Base-by-base conservation (phyloP, 805 yeast species). In the Starmera pachycereana region DNA sequence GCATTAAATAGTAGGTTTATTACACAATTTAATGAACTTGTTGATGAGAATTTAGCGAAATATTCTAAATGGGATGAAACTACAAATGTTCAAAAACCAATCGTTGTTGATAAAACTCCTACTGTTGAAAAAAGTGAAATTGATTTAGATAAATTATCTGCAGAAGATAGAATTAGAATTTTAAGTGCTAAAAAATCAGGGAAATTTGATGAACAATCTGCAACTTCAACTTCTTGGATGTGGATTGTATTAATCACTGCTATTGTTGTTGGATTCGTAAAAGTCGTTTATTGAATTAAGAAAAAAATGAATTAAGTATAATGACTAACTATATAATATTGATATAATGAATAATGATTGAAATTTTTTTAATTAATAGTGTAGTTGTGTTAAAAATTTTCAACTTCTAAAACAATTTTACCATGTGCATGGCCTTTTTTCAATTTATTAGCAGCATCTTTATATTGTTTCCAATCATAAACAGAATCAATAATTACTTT, bases 1-100 rank as follows among this genome's bases (percentile, higher is more conserved):
- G 63, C 68, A 7, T 58, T 57, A 18, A 66, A 72, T 30, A 81
- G 81, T 61, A 62, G 76, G 40, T 90, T 90, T 54, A 54, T 49
- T 22, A 58, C 62, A 44, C 74, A 79, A 25, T 90, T 89, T 56
- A 83, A 88, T 1, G 94, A 85, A n/a, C 55, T 77, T 36, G 71
- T 70, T 12, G 67, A 60, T 14, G 58, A 63, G 33, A 57, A 56
- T 37, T 25, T 47, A 36, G 36, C 40, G 9, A 58, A 57, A 39
- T 37, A 57, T 29, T 42, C 41, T 28, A 53, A 56, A 35, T 39
- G 56, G 14, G 44, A 35, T 33, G 37, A 25, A 40, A 37, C 6
- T 22, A 22, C 3, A 22, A 22, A 22, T 22, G 27, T 7, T 22
- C 6, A 37, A 22, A 29, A 28, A 36, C 36, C 52, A 48, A 39